Evolutionary conservation across 805 yeast species (phyloP).

Genomic region (Ogataea degrootiae): DNA sequence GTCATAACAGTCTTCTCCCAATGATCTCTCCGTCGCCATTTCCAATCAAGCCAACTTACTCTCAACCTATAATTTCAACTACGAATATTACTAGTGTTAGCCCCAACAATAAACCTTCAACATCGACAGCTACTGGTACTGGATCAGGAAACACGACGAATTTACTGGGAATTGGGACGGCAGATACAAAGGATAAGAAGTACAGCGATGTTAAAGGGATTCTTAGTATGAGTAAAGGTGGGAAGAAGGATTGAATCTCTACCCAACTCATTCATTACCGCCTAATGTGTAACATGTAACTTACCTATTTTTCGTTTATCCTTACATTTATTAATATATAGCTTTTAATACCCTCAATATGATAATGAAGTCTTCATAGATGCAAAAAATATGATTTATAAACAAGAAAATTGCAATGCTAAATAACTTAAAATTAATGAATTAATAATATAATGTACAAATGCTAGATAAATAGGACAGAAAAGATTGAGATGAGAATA

Average conservation of each 20-base stretch:
- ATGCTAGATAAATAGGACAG: not conserved
- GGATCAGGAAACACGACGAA: not conserved
- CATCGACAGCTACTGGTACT: not conserved
- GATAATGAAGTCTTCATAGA: no score
- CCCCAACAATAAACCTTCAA: not conserved
- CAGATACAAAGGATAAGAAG: constrained; percentile 8
- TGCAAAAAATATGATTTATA: no score
- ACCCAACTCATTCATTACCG: not conserved
- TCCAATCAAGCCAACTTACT: constrained; percentile 18
- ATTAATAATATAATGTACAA: not conserved
- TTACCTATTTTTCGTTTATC: no score
- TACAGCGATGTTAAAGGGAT: constrained; percentile 14
- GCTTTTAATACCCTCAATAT: no score
- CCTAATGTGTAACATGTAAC: no score
- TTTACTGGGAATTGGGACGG: not conserved
- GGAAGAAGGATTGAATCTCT: constrained; percentile 21
- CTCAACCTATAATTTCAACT: constrained; percentile 14
- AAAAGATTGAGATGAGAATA: not conserved
- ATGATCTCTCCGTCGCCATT: constrained; percentile 9
- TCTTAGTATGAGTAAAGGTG: constrained; percentile 24
- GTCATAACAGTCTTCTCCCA: not conserved
- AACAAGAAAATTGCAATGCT: no score
- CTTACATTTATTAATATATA: no score
- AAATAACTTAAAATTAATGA: no score
- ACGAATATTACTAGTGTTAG: constrained; percentile 1